Base-by-base conservation (phyloP, 2,329 filamentous ascomycete species). In the Colletotrichum cuscutae region DNA sequence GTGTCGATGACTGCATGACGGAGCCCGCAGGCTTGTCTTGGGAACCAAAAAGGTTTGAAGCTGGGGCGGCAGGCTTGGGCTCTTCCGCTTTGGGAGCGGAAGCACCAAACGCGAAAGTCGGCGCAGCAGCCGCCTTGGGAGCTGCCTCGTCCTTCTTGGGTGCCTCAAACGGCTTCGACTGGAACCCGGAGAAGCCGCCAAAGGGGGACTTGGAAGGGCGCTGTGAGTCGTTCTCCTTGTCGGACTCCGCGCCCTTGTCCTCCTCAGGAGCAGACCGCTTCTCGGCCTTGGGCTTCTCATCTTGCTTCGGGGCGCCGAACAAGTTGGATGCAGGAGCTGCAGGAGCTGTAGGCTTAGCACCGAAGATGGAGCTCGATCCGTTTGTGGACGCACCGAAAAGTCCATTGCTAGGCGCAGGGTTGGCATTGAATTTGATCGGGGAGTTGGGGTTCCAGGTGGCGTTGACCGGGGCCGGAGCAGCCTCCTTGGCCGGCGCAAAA, bases 401-500 rank as follows among this genome's bases (percentile, higher is more conserved):
- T 13, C 59, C 54, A 8, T 62, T 46, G 57, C 37, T 52, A 71
- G 69, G 77, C 12, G 79, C 69, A 22, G 79, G 77, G 62, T 79
- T 73, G 56, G 84, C 80, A 13, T 84, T 84, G 77, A 90, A 90
- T 77, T 89, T 90, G 78, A 91, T 88, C 2, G 89, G 88, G 1
- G 81, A 84, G 68, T 84, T 81, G 9, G 84, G 81, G 53, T 83
- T 87, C 86, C 86, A 88, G 0, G 85, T 88, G 59, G 87, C 83
- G 75, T 88, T 83, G 24, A 78, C 75, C 1, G 81, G 77, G 26
- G 76, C 75, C 46, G 77, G 66, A 56, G 76, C 65, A 5, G 62
- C 7, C 30, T 69, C 77, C 77, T 78, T 86, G 85, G 6, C 84
- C 85, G 22, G 37, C 78, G 82, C 83, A 46, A 62, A 64, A 15